phyloP scores from a whole-genome alignment of 1,284 basidiomycete genomes.

The Uromyces viciae-fabae region DNA sequence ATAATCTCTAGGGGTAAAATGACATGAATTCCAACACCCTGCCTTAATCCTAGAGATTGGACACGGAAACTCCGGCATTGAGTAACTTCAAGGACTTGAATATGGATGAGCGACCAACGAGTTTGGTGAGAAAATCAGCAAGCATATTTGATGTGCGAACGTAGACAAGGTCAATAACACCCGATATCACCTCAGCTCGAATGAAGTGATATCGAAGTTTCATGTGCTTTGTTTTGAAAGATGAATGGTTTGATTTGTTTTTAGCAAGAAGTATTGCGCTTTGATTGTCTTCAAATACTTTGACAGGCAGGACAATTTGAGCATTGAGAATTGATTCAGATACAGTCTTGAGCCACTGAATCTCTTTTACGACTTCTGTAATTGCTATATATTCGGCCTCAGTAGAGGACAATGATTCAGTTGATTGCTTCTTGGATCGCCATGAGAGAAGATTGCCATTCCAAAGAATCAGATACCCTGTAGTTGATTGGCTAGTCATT shows the following conservation, averaged over 20 bases:
- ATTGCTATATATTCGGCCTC: conserved; percentile 1
- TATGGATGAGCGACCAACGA: not conserved
- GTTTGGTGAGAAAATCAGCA: not conserved
- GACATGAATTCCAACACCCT: too few relatives aligned
- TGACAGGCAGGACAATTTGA: not conserved
- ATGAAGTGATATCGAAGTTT: not conserved
- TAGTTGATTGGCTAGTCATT: not conserved
- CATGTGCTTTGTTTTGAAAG: not conserved
- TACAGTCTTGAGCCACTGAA: not conserved
- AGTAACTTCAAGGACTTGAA: not conserved
- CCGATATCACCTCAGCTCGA: not conserved
- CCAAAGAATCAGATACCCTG: not conserved
- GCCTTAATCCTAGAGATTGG: too few relatives aligned
- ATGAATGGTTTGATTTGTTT: not conserved
- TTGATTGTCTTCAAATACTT: not conserved
- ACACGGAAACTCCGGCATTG: not conserved
- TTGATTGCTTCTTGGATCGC: not conserved
- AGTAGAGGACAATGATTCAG: not conserved
- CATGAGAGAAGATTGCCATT: not conserved
- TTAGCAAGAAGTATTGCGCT: not conserved
- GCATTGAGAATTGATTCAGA: not conserved
- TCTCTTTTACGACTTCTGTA: not conserved
- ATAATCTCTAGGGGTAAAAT: too few relatives aligned
- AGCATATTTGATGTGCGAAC: not conserved
- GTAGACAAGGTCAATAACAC: not conserved